phyloP scores from a whole-genome alignment of 2,329 filamentous ascomycete species.

The Penicillium sp. region DNA sequence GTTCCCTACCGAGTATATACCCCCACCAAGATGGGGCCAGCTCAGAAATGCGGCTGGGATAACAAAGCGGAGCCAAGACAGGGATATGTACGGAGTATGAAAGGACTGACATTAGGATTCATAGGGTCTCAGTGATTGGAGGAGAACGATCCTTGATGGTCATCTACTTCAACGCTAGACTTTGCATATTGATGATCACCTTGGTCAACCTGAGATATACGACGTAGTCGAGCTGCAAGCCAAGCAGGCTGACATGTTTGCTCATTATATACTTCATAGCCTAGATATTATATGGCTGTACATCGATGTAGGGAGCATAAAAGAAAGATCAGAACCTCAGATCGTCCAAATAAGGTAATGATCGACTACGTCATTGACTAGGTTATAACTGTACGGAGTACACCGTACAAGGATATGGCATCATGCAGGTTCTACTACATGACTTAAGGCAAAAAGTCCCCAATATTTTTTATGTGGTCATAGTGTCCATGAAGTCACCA shows the following conservation, averaged over 20 bases:
- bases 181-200: neutral
- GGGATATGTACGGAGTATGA: conserved; percentile 8
- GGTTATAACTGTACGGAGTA: neutral
- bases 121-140: neutral
- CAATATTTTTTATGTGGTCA: neutral
- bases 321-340: neutral
- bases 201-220: neutral
- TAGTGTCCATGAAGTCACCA: conserved; percentile 1
- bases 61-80: conserved; percentile 17
- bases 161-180: neutral
- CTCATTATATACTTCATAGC: neutral
- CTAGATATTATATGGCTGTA: too few species aligned
- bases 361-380: conserved; percentile 23
- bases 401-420: neutral
- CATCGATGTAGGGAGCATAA: neutral
- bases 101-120: neutral
- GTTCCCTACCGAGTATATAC: neutral
- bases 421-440: neutral
- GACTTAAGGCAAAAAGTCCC: too few species aligned
- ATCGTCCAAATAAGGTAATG: conserved; percentile 13
- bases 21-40: conserved; percentile 5
- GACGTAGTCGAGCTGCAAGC: neutral
- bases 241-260: too few species aligned
- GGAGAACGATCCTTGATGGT: neutral
- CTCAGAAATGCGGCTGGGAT: conserved; percentile 21